Conservation (phyloP, 371 early-diverging fungal species). For the Umbelopsis sp. region DNA sequence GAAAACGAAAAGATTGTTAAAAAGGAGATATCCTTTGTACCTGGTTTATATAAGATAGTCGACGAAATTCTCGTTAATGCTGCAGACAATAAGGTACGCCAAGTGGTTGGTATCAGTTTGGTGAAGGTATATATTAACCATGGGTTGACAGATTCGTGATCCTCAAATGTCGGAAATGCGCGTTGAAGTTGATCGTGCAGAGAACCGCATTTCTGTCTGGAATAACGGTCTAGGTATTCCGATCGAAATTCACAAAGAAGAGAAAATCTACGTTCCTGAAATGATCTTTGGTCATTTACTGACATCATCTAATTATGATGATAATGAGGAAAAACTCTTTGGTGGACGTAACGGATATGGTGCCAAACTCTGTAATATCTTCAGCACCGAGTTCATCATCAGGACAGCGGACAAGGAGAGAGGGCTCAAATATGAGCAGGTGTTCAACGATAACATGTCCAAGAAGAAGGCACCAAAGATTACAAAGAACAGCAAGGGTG, state of each 20-base stretch:
- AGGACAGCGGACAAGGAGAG: constrained; percentile 91
- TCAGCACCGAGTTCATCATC: constrained; percentile 95
- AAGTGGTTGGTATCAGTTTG: background rate
- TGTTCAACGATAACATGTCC: constrained; percentile 91
- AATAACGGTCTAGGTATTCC: constrained; percentile 99
- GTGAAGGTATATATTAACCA: background rate
- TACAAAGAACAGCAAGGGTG: constrained; percentile 58
- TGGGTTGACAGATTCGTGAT: constrained; percentile 82
- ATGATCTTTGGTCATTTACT: constrained; percentile 99
- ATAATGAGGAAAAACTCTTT: constrained; percentile 97
- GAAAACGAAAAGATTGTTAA: constrained; percentile 68
- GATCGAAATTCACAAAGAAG: constrained; percentile 92
- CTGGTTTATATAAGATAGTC: constrained; percentile 99
- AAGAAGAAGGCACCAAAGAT: constrained; percentile 76
- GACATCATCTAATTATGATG: constrained; percentile 99
- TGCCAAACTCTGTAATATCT: constrained; percentile 99
- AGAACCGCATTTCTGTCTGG: constrained; percentile 87
- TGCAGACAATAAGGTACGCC: constrained; percentile 85
- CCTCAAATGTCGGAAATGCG: constrained; percentile 89
- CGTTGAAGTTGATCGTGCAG: constrained; percentile 88
- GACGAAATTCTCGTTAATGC: constrained; percentile 99
- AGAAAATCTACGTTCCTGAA: constrained; percentile 98
- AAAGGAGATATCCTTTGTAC: constrained; percentile 86
- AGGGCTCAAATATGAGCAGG: constrained; percentile 83
- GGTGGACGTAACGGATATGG: constrained; percentile 99